Evolutionary conservation across 2,329 filamentous ascomycete genomes (phyloP), one percentile per base, ranked within the genome.

Genomic region (Fusarium xyrophilum): DNA sequence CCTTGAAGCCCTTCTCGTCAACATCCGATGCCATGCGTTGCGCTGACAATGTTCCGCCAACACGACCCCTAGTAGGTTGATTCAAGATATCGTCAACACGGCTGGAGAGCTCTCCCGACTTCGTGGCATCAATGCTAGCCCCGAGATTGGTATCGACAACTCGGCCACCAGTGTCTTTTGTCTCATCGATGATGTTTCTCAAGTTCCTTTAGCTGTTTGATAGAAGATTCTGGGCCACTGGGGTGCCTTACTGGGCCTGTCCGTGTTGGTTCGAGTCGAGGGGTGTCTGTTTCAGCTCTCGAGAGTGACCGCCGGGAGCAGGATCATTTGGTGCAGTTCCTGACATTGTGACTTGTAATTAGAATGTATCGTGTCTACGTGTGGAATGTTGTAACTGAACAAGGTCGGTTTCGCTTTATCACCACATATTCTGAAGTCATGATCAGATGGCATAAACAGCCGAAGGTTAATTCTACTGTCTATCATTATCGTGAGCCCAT

Each of bases 131-230:
- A 6, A 65, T 66, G 14, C 38, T 61, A 1, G 42, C 46, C 3
- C 63, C 63, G 9, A 66, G 15, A 6, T 56, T 65, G 9, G 51
- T 51, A 10, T 66, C 63, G 4, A 66, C 61, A 7, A 35, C 28
- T 1, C 32, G 36, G 4, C 61, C 63, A 3, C 32, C 28, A 0
- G 61, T 66, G 1, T 66, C 61, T 7, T 61, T 61, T 1, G 56
- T 66, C 38, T 66, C 61, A 3, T 66, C 56, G 14, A 61, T 51
- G 2, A 66, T 56, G 25, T 66, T 65, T 11, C 56, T 66, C 7
- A 3, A 5, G 23, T 25, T 25, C 23, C 4, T 4, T 66, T 5
- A 65, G 17, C 17, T 6, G 6, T 7, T 19, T 19, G 3, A 1
- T 6, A 9, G 33, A 35, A 7, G 15, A 52, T 4, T 1, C 0